A percentile compares a stretch with the other conserved stretches of the same genome.
phyloP scores from a whole-genome alignment of 805 yeast species.

The Ogataea siamensis region DNA sequence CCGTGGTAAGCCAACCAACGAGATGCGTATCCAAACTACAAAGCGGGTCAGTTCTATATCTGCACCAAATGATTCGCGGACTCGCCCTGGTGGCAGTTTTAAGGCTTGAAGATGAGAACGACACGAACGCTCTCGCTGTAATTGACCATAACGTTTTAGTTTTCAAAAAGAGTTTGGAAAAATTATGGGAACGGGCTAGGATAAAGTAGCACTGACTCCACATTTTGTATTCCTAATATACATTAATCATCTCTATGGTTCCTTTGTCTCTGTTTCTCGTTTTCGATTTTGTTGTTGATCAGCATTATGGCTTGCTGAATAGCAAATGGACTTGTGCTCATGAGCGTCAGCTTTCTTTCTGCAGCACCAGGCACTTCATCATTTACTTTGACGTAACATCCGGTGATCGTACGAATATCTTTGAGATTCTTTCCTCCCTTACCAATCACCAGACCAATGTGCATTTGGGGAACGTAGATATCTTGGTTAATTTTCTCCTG shows the following conservation, averaged over 20 bases:
- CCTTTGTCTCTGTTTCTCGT: constrained; percentile 46
- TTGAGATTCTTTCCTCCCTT: constrained; percentile 81
- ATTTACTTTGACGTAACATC: constrained; percentile 72
- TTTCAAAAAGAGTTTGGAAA: constrained; percentile 72
- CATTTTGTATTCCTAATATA: constrained; percentile 12
- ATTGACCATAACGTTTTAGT: constrained; percentile 87
- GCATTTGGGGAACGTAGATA: constrained; percentile 69
- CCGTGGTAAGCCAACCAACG: constrained; percentile 24
- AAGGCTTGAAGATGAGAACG: constrained; percentile 57
- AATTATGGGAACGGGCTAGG: constrained; percentile 58
- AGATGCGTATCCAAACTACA: constrained; percentile 71
- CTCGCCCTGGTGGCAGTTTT: constrained; percentile 86
- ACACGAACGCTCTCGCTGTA: constrained; percentile 53
- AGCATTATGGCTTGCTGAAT: constrained; percentile 71
- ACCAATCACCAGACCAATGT: constrained; percentile 83
- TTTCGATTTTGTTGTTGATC: constrained; percentile 68
- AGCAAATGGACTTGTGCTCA: constrained; percentile 58
- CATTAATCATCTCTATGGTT: constrained; percentile 16
- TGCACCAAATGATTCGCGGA: constrained; percentile 91
- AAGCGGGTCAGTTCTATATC: constrained; percentile 78
- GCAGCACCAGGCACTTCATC: constrained; percentile 51
- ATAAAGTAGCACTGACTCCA: constrained; percentile 11
- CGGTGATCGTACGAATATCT: constrained; percentile 71
- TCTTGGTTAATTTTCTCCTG: constrained; percentile 64
- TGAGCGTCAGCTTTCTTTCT: constrained; percentile 64